Percentiles rank a stretch among this genome's conserved stretches.
Evolutionary conservation across 23 red algal species (phyloP).

Genomic region (Agarophyton chilense): DNA sequence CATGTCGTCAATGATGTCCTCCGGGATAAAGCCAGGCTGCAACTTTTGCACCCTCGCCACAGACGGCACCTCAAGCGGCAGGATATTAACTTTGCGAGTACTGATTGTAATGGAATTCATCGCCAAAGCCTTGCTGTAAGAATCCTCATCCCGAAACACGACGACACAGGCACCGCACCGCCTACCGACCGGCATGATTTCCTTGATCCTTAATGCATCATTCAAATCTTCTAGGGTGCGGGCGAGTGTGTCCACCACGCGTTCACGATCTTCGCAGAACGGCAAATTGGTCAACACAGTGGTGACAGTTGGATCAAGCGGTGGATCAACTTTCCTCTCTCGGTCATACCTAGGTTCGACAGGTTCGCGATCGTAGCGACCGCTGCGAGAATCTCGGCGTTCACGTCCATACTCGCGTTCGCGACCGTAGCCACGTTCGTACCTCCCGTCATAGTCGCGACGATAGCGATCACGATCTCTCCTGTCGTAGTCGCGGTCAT

Average conservation of each 20-base stretch:
- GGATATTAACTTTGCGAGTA: conserved; percentile 56
- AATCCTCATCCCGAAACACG: conserved; percentile 39
- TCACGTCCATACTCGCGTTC: conserved; percentile 30
- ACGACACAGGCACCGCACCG: conserved; percentile 59
- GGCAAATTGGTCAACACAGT: conserved; percentile 66
- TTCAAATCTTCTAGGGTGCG: conserved; percentile 41
- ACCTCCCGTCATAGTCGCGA: not conserved
- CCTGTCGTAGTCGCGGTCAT: conserved; percentile 50
- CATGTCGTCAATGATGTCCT: conserved; percentile 68
- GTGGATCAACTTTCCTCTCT: conserved; percentile 22
- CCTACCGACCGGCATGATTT: conserved; percentile 55
- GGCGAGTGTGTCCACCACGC: conserved; percentile 41
- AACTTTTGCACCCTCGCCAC: conserved; percentile 60
- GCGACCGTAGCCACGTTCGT: conserved; percentile 13
- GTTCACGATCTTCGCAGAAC: conserved; percentile 59
- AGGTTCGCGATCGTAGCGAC: conserved; percentile 23
- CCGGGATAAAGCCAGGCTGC: conserved; percentile 32
- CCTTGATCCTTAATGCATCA: conserved; percentile 41
- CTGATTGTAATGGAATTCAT: conserved; percentile 49
- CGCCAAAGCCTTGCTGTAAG: conserved; percentile 13
- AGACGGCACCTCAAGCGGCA: conserved; percentile 59
- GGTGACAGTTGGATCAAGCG: conserved; percentile 38
- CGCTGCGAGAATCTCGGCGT: conserved; percentile 18
- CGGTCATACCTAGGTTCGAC: conserved; percentile 27
- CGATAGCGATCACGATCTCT: conserved; percentile 34